These are phyloP conservation scores for Skeletonema menzelii DNA, from an alignment of 108 stramenopile species.

Conservation along the genomic window DNA sequence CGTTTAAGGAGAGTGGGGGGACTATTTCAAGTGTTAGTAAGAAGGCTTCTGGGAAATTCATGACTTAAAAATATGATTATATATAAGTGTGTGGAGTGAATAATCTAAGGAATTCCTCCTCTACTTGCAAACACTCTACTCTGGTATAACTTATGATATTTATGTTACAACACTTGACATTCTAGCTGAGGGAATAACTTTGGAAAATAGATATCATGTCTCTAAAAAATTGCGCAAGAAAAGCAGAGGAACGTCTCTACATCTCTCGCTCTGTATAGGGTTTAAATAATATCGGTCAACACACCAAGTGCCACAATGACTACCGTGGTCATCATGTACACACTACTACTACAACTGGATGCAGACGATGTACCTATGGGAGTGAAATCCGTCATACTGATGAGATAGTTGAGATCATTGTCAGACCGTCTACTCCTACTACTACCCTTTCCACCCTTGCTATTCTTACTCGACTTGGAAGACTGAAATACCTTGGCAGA, in stretches of 20 bases:
- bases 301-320: background rate
- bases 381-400: background rate
- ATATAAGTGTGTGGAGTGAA: too few species aligned
- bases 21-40: constrained; percentile 62
- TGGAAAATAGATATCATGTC: too few species aligned
- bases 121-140: too few species aligned
- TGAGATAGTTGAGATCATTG: background rate
- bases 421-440: background rate
- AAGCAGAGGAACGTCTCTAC: too few species aligned
- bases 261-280: too few species aligned
- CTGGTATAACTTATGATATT: too few species aligned
- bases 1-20: constrained; percentile 85
- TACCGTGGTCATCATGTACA: background rate
- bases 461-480: background rate
- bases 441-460: background rate
- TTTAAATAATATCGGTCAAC: background rate
- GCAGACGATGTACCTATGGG: background rate
- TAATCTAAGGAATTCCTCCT: too few species aligned
- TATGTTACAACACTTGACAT: too few species aligned
- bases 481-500: background rate
- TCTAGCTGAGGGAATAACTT: too few species aligned
- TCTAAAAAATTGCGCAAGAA: too few species aligned
- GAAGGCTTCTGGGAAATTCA: constrained; percentile 75
- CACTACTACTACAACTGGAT: background rate
- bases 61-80: constrained; percentile 31